Conservation (phyloP, 495 filamentous ascomycete species). For the Neurospora sp. region DNA sequence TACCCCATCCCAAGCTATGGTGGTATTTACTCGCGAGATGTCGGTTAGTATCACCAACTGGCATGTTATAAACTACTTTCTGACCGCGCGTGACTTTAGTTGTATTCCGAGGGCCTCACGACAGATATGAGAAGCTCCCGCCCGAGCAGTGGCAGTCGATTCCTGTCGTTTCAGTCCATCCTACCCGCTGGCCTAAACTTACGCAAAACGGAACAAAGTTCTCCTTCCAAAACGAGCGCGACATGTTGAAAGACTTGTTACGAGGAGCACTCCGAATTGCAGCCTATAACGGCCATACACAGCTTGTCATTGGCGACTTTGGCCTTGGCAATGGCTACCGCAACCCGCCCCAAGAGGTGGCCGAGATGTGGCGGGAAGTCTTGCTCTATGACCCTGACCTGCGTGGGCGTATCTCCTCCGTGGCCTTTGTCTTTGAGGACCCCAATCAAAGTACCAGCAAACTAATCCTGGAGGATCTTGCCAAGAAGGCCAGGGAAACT, state of each 20-base stretch:
- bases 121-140: constrained; percentile 35
- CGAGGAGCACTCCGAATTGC: constrained; percentile 59
- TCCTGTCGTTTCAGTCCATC: constrained; percentile 61
- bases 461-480: constrained; percentile 38
- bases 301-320: constrained; percentile 60
- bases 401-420: constrained; percentile 53
- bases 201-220: constrained; percentile 55
- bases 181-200: constrained; percentile 60
- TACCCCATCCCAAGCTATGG: constrained; percentile 60
- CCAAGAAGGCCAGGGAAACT: constrained; percentile 32
- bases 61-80: constrained; percentile 8
- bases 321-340: constrained; percentile 59
- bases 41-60: constrained; percentile 38
- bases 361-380: constrained; percentile 58
- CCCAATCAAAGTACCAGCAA: constrained; percentile 31
- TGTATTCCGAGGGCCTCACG: constrained; percentile 38
- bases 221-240: constrained; percentile 56
- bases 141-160: constrained; percentile 39
- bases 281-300: constrained; percentile 44
- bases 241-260: constrained; percentile 63
- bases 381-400: constrained; percentile 57
- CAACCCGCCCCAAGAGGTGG: constrained; percentile 58
- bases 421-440: constrained; percentile 62
- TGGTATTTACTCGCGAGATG: constrained; percentile 55
- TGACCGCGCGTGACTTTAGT: constrained; percentile 14